Conservation (phyloP, 1,139 yeast genomes). For the Geotrichum siamense region DNA sequence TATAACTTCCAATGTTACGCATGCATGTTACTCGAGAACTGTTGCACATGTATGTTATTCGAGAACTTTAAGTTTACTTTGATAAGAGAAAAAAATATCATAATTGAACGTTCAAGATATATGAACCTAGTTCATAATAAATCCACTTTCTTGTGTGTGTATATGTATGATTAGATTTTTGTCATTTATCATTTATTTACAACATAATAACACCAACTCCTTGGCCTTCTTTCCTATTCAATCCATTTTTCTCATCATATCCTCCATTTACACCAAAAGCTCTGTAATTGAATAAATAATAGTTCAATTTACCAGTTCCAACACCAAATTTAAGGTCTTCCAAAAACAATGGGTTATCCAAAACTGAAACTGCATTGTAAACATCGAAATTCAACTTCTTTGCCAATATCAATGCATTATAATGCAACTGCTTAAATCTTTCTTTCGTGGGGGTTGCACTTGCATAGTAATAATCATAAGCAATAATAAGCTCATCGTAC, state of each 20-base stretch:
- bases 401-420: slow-evolving; percentile 73
- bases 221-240: slow-evolving; percentile 46
- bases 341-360: slow-evolving; percentile 79
- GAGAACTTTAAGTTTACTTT: no score
- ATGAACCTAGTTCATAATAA: no score
- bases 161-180: no score
- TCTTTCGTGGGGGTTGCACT: slow-evolving; percentile 34
- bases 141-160: no score
- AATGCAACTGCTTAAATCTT: slow-evolving; percentile 56
- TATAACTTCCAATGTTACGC: no score
- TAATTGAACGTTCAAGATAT: no score
- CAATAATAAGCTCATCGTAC: slow-evolving; percentile 70
- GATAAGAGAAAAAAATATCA: no score
- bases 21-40: no score
- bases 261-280: slow-evolving; percentile 82
- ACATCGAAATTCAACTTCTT: slow-evolving; percentile 69
- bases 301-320: slow-evolving; percentile 90
- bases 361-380: slow-evolving; percentile 84
- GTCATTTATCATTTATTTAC: no score
- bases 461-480: slow-evolving; percentile 87
- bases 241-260: slow-evolving; percentile 45
- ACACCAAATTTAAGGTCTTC: slow-evolving; percentile 81
- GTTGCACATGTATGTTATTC: no score
- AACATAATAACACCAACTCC: slow-evolving; percentile 88
- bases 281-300: slow-evolving; percentile 83